These are phyloP conservation scores for Fusarium fujikuroi DNA, from an alignment of 2,329 filamentous ascomycete genomes.

Conservation along the genomic window DNA sequence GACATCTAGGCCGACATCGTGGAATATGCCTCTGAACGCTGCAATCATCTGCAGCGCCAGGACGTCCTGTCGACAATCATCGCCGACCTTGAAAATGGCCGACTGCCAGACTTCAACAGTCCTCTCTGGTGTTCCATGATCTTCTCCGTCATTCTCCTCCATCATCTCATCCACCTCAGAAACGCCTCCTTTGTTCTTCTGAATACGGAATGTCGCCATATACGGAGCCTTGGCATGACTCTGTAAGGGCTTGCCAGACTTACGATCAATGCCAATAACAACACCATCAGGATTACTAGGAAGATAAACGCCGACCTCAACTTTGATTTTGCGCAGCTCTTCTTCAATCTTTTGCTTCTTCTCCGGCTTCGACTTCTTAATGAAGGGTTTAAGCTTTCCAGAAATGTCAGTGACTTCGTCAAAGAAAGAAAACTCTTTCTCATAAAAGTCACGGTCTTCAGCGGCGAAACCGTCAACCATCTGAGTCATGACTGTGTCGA, in stretches of 20 bases:
- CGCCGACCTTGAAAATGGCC: constrained; percentile 99
- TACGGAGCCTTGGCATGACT: constrained; percentile 98
- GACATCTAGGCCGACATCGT: constrained; percentile 92
- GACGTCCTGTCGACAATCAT: constrained; percentile 97
- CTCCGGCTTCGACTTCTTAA: constrained; percentile 91
- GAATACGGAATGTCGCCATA: constrained; percentile 98
- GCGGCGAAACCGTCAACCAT: constrained; percentile 84
- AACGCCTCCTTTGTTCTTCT: constrained; percentile 73
- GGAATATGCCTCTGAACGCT: constrained; percentile 96
- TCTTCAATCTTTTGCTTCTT: constrained; percentile 99
- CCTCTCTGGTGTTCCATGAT: constrained; percentile 52
- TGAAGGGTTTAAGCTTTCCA: constrained; percentile 92
- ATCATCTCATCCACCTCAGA: constrained; percentile 65
- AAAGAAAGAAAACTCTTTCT: constrained; percentile 97
- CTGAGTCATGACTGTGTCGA: constrained; percentile 88
- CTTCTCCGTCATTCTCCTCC: constrained; percentile 58
- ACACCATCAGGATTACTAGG: constrained; percentile 97
- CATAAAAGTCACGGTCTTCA: constrained; percentile 86
- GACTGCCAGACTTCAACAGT: constrained; percentile 98
- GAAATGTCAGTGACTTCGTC: constrained; percentile 96
- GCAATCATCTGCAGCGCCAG: constrained; percentile 97
- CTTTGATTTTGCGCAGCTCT: constrained; percentile 95
- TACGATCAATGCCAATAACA: constrained; percentile 97
- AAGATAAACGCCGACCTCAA: constrained; percentile 96
- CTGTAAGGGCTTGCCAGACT: constrained; percentile 96